Base-by-base conservation (phyloP, 768 basidiomycete genomes). In the Hygrocybe punicea region DNA sequence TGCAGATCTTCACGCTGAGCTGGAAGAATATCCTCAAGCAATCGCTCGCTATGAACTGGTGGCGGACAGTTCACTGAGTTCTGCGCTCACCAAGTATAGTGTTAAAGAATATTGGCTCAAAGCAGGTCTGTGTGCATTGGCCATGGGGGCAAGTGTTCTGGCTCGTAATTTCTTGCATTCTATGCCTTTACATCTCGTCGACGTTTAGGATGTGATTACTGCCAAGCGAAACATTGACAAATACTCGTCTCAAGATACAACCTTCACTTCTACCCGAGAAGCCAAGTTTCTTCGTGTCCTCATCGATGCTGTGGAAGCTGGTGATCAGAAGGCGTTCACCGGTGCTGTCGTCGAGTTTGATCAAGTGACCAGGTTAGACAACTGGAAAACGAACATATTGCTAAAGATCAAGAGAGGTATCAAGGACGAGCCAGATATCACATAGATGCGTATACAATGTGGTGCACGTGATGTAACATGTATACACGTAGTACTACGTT, bases 71-170 rank as follows among this genome's bases (percentile, higher is more conserved):
- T 91, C 89, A 8, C 78, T 98, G 42, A 74, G 73, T 0, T 92
- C 90, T 17, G 77, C 87, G 8, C 74, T 98, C 63, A 98, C 97
- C n/a, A 94, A 93, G 72, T 99, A 98, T 76, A 93, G 90, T 60
- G 97, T 98, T 63, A 98, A 98, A 75, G 97, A 98, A 63, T 96
- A 96, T 67, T 98, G 94, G 93, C 78, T 98, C 35, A 81, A 86
- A 64, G 82, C 93, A 3, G 84, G 84, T 34, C 76, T 99, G 19
- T 98, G 97, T 69, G 89, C 89, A 14, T 77, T 98, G 55, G 96
- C 94, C 6, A 86, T 88, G 80, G 80, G 79, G 58, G 96, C 96
- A 73, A 63, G 89, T 23, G 40, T 21, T 13, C 17, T 7, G 47
- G 17, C n/a, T 23, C 11, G 45, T 36, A 3, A 11, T 25, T 45